A percentile compares a stretch with the other conserved stretches of the same genome.
phyloP scores from a whole-genome alignment of 257 asterid species.

The Plantago major region DNA sequence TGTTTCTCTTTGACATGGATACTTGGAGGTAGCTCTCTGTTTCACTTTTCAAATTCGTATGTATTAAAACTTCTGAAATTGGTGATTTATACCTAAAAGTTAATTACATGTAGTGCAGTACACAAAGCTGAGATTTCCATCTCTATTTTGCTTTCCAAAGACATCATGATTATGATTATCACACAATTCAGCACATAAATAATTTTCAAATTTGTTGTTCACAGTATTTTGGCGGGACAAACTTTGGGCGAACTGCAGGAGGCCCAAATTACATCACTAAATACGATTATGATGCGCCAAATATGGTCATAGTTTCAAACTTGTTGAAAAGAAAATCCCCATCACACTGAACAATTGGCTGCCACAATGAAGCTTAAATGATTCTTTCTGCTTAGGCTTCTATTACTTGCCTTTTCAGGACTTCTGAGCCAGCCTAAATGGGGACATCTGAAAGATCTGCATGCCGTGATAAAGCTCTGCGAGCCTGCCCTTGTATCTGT shows the following conservation, averaged over 20 bases:
- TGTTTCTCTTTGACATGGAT: too few relatives aligned
- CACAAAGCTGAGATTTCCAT: too few relatives aligned
- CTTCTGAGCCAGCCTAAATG: conserved; percentile 89
- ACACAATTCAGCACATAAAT: conserved; percentile 15
- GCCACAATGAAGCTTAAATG: conserved; percentile 6
- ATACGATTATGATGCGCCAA: conserved; percentile 96
- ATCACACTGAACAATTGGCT: conserved; percentile 8
- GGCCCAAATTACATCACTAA: conserved; percentile 90
- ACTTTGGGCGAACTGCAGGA: conserved; percentile 90
- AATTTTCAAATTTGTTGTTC: conserved; percentile 31
- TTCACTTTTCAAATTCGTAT: too few relatives aligned
- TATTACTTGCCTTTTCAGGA: conserved; percentile 41
- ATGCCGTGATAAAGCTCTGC: conserved; percentile 86
- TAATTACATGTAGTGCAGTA: too few relatives aligned
- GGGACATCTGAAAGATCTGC: conserved; percentile 92
- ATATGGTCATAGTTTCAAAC: conserved; percentile 51
- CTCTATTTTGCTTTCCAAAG: neutral
- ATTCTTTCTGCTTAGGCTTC: conserved; percentile 16
- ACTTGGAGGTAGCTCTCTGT: too few relatives aligned
- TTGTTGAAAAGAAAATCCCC: conserved; percentile 9
- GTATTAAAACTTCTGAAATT: too few relatives aligned
- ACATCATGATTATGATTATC: conserved; percentile 4
- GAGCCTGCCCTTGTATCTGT: conserved; percentile 86
- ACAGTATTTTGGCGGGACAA: conserved; percentile 98
- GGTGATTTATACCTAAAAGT: too few relatives aligned